Conservation (phyloP, 768 basidiomycete species). For the Dioszegia hungarica region DNA sequence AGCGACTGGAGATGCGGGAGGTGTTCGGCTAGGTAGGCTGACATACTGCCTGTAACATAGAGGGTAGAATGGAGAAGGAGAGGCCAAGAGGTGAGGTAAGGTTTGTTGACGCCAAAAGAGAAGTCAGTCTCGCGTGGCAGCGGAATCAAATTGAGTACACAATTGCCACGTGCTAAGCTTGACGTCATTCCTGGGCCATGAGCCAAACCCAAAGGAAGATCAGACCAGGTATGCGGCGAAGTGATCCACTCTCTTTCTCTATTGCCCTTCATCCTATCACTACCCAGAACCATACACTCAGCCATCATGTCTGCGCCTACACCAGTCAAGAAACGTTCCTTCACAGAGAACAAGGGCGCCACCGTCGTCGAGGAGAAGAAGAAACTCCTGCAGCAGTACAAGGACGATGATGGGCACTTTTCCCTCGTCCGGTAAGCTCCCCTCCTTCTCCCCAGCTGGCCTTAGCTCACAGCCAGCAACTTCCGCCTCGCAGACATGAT, state of each 20-base stretch:
- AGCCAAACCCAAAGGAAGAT: no score
- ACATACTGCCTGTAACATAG: slow-evolving; percentile 22
- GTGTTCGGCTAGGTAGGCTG: slow-evolving; percentile 56
- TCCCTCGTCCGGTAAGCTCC: slow-evolving; percentile 78
- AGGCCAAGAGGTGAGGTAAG: neutral
- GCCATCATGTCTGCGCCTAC: neutral
- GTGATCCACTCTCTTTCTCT: no score
- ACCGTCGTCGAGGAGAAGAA: slow-evolving; percentile 44
- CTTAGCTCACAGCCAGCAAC: slow-evolving; percentile 58
- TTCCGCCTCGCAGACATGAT: slow-evolving; percentile 97
- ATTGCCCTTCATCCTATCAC: neutral
- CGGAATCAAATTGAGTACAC: neutral
- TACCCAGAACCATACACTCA: neutral
- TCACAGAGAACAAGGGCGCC: slow-evolving; percentile 25
- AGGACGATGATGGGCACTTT: slow-evolving; percentile 90
- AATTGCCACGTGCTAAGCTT: no score
- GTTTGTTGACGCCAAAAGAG: slow-evolving; percentile 13
- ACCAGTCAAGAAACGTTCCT: neutral
- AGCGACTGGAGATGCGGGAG: slow-evolving; percentile 75
- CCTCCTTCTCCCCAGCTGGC: neutral
- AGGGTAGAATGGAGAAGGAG: neutral
- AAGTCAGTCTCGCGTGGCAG: slow-evolving; percentile 12
- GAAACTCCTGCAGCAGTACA: slow-evolving; percentile 50
- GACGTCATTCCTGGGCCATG: no score
- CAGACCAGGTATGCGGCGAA: no score